Conservation (phyloP, 148 eudicot species). For the Vaccinium macrocarpon region DNA sequence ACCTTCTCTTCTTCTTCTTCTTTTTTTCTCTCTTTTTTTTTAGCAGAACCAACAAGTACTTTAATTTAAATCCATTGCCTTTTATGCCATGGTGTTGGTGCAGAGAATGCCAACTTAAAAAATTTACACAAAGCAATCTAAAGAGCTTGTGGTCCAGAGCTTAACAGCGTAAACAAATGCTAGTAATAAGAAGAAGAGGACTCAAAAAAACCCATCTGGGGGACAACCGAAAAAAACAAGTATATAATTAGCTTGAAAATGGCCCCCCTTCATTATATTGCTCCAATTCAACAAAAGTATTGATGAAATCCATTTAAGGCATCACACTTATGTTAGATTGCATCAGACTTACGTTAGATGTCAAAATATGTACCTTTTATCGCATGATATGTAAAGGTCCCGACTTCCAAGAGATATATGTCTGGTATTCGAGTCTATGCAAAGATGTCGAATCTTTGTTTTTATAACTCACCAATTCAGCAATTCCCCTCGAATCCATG, state of each 20-base stretch:
- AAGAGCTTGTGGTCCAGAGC: not conserved
- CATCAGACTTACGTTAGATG: not conserved
- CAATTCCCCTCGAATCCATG: too few relatives aligned
- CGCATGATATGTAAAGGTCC: not conserved
- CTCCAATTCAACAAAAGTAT: not conserved
- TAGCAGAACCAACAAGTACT: too few relatives aligned
- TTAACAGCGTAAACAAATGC: not conserved
- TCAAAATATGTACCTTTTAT: not conserved
- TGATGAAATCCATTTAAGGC: not conserved
- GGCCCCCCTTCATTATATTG: not conserved
- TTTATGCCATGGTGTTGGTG: not conserved
- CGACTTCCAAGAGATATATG: too few relatives aligned
- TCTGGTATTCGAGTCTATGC: too few relatives aligned
- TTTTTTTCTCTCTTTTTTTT: too few relatives aligned
- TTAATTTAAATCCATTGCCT: too few relatives aligned
- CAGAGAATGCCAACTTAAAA: not conserved
- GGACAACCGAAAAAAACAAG: not conserved
- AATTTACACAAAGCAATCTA: not conserved
- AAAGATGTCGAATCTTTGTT: too few relatives aligned
- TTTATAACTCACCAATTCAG: too few relatives aligned
- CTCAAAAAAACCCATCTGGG: not conserved
- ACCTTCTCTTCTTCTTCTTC: too few relatives aligned
- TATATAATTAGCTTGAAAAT: not conserved
- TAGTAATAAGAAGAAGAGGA: not conserved
- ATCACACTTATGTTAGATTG: not conserved